Evolutionary conservation across 1,284 basidiomycete genomes (phyloP).

Genomic region (Trichosporon coremiiforme): DNA sequence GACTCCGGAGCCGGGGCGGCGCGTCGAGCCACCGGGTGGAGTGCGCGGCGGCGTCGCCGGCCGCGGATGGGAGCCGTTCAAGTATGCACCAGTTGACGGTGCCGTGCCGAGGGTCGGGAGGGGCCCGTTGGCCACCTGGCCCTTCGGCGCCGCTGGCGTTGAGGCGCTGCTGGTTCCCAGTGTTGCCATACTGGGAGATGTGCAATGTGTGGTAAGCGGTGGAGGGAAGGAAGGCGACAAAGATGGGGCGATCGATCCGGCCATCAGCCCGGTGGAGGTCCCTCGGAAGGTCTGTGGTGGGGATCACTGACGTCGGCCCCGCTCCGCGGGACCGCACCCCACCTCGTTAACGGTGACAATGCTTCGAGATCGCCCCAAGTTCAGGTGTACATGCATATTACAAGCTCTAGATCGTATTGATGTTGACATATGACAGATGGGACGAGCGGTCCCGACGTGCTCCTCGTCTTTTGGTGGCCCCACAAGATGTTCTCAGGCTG

Average conservation of each 20-base stretch:
- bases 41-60: constrained; percentile 15
- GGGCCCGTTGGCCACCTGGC: background rate
- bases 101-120: constrained; percentile 13
- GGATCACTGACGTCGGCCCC: background rate
- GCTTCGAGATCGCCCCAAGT: background rate
- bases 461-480: background rate
- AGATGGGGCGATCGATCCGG: constrained; percentile 13
- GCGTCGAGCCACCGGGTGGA: background rate
- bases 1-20: constrained; percentile 31
- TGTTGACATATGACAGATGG: constrained; percentile 1
- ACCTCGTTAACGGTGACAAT: background rate
- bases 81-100: constrained; percentile 6
- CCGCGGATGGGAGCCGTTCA: constrained; percentile 5
- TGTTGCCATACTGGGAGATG: background rate
- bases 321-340: background rate
- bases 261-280: constrained; percentile 5
- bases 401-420: constrained; percentile 9
- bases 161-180: constrained; percentile 13
- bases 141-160: constrained; percentile 6
- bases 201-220: background rate
- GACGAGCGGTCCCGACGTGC: background rate
- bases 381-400: constrained; percentile 18
- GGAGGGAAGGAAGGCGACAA: constrained; percentile 3
- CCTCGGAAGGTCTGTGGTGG: background rate
- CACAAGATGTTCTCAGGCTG: background rate